Conservation (phyloP, 768 basidiomycete genomes). For the Neoboletus subvelutipes region DNA sequence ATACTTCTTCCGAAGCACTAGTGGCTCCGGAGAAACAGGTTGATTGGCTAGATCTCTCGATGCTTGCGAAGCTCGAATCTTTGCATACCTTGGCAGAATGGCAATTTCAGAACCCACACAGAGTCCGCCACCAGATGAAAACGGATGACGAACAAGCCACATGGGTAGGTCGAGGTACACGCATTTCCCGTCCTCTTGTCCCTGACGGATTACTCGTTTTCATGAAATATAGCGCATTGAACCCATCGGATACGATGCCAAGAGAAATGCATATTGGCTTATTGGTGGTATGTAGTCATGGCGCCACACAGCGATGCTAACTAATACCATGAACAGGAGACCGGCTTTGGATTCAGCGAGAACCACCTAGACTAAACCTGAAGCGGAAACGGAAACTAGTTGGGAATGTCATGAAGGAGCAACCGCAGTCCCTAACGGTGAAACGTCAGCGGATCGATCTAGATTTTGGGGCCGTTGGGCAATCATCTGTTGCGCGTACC, state of each 20-base stretch:
- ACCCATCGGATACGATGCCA: conserved; percentile 81
- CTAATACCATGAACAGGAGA: conserved; percentile 49
- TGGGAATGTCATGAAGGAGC: conserved; percentile 21
- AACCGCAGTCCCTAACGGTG: conserved; percentile 10
- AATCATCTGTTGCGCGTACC: conserved; percentile 7
- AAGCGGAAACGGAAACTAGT: conserved; percentile 44
- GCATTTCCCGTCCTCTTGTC: neutral
- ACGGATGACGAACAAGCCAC: conserved; percentile 72
- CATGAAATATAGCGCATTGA: conserved; percentile 63
- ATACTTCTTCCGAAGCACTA: conserved; percentile 12
- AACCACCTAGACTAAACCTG: conserved; percentile 46
- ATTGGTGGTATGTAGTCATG: conserved; percentile 58
- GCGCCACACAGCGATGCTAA: neutral
- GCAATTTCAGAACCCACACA: conserved; percentile 80
- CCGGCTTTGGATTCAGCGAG: conserved; percentile 85
- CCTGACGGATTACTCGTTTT: neutral
- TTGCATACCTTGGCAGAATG: conserved; percentile 76
- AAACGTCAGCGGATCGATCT: conserved; percentile 30
- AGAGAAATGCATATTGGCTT: conserved; percentile 80
- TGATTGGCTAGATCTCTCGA: conserved; percentile 71
- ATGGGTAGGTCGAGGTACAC: conserved; percentile 56
- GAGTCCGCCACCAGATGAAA: conserved; percentile 71
- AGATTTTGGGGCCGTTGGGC: neutral
- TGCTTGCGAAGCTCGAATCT: conserved; percentile 72
- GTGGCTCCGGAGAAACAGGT: conserved; percentile 42